phyloP scores from a whole-genome alignment of 1,139 yeast species.

The Protomyces inouyei region DNA sequence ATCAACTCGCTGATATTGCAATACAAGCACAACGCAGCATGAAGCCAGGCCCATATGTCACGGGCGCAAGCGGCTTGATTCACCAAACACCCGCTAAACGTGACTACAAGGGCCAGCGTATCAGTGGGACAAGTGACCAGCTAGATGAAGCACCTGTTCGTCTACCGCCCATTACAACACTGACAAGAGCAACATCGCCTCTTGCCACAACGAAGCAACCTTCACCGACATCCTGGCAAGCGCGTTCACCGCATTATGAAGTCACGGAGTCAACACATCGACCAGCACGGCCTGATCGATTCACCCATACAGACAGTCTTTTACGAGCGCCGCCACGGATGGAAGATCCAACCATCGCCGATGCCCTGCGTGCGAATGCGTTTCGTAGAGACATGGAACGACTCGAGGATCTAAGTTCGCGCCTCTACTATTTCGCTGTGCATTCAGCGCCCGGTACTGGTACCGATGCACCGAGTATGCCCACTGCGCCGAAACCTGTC shows the following conservation, averaged over 20 bases:
- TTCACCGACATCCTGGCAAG: background rate
- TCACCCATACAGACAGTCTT: too few relatives aligned
- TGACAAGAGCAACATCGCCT: background rate
- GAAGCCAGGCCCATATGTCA: background rate
- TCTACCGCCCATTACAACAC: background rate
- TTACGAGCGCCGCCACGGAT: background rate
- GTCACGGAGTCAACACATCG: background rate
- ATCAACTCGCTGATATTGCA: background rate
- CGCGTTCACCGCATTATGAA: background rate
- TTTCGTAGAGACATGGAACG: slow-evolving; percentile 30
- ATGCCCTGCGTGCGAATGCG: slow-evolving; percentile 12
- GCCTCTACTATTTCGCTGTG: slow-evolving; percentile 30
- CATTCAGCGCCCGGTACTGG: slow-evolving; percentile 16
- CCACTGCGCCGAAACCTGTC: background rate
- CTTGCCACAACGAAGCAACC: background rate
- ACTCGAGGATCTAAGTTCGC: slow-evolving; percentile 30
- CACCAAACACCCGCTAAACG: background rate
- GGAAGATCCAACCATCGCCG: background rate
- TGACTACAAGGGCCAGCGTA: background rate
- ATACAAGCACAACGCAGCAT: background rate
- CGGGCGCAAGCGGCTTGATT: background rate
- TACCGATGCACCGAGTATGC: background rate
- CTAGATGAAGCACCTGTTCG: background rate
- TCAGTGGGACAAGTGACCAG: too few relatives aligned
- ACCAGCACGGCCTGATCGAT: background rate